phyloP scores from a whole-genome alignment of 371 early-diverging fungal genomes.

The Fennellomyces sp. region DNA sequence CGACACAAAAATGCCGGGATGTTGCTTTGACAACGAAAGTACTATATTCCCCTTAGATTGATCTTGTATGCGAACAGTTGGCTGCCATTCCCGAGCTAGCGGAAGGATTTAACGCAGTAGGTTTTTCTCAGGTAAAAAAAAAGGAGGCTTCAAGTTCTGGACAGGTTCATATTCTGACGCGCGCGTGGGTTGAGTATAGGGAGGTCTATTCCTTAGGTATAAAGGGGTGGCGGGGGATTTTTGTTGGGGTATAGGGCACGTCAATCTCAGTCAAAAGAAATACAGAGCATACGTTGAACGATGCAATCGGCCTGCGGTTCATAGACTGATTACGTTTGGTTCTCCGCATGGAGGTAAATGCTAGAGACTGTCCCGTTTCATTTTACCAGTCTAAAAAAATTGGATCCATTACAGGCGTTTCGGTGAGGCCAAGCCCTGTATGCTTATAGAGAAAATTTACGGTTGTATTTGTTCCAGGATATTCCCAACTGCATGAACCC shows the following conservation, averaged over 20 bases:
- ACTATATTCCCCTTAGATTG: conserved; percentile 36
- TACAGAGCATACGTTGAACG: conserved; percentile 77
- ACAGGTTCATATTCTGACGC: background rate
- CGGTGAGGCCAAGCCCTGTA: background rate
- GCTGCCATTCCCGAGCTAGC: conserved; percentile 54
- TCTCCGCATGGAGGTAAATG: conserved; percentile 74
- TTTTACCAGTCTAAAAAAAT: background rate
- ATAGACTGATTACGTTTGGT: conserved; percentile 85
- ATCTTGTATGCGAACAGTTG: conserved; percentile 65
- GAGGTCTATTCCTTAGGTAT: conserved; percentile 64
- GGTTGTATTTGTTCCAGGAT: conserved; percentile 33
- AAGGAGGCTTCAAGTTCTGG: background rate
- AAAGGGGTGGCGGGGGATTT: background rate
- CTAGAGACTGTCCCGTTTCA: background rate
- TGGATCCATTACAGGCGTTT: conserved; percentile 10
- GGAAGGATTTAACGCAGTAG: conserved; percentile 87
- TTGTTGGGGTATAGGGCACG: background rate
- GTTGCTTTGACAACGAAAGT: background rate
- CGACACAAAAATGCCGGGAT: too few species aligned
- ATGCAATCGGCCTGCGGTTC: conserved; percentile 78
- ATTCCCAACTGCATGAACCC: conserved; percentile 76
- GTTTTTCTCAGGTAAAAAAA: conserved; percentile 85
- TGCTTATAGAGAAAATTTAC: background rate
- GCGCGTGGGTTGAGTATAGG: conserved; percentile 31
- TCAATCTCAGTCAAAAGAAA: background rate